These are phyloP conservation scores for Lolium rigidum DNA, from an alignment of 176 grass and related monocot genomes.

Conservation along the genomic window DNA sequence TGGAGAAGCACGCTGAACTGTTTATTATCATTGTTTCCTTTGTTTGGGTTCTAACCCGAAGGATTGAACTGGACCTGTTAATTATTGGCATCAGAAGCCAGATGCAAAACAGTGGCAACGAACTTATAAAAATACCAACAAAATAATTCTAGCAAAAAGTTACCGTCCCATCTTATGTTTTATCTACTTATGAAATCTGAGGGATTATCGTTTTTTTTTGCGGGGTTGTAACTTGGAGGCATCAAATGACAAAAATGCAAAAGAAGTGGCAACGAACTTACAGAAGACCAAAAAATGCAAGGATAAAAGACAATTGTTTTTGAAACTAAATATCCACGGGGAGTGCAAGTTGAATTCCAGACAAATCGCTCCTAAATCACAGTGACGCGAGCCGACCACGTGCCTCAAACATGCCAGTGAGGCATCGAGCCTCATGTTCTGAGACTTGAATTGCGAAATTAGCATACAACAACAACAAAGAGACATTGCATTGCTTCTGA, in stretches of 20 bases:
- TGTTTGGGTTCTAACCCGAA: not conserved
- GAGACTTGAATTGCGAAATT: not conserved
- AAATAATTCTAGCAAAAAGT: too few relatives aligned
- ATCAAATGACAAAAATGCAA: not conserved
- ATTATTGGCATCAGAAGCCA: not conserved
- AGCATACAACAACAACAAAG: not conserved
- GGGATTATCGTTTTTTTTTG: too few relatives aligned
- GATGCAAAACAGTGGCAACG: too few relatives aligned
- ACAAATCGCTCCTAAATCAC: not conserved
- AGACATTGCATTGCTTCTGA: not conserved
- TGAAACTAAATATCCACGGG: not conserved
- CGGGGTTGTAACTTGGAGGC: too few relatives aligned
- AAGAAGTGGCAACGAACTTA: not conserved
- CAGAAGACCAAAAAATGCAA: not conserved
- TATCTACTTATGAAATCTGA: too few relatives aligned
- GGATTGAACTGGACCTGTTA: not conserved
- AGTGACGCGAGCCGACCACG: too few relatives aligned
- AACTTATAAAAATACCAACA: too few relatives aligned
- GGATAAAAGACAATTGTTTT: not conserved
- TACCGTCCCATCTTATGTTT: too few relatives aligned
- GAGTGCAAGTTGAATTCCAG: not conserved
- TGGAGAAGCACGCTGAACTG: too few relatives aligned
- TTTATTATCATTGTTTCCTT: too few relatives aligned
- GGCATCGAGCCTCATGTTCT: not conserved
- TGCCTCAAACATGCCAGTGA: too few relatives aligned